These are phyloP conservation scores for Diutina neorugosa DNA, from an alignment of 1,139 yeast species.

Conservation along the genomic window DNA sequence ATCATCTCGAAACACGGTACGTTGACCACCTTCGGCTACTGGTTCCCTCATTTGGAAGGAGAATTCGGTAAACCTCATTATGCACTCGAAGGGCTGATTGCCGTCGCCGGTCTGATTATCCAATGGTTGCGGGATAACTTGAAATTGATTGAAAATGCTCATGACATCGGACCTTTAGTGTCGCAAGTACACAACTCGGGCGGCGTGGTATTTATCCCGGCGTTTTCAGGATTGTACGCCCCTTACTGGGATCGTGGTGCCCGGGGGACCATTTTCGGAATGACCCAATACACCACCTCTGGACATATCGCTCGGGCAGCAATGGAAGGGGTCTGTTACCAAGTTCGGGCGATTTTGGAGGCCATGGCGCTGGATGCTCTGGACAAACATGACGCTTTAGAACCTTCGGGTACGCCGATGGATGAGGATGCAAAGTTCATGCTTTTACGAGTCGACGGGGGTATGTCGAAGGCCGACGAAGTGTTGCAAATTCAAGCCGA, in stretches of 20 bases:
- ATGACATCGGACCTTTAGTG: slow-evolving; percentile 86
- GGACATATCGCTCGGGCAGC: slow-evolving; percentile 92
- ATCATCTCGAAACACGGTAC: slow-evolving; percentile 69
- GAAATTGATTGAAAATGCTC: slow-evolving; percentile 67
- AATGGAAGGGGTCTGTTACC: slow-evolving; percentile 89
- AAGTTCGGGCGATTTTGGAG: slow-evolving; percentile 78
- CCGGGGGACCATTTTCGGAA: slow-evolving; percentile 85
- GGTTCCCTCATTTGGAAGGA: slow-evolving; percentile 60
- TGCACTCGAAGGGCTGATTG: slow-evolving; percentile 91
- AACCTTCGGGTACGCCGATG: slow-evolving; percentile 29
- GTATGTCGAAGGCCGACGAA: slow-evolving; percentile 86
- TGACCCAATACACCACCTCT: slow-evolving; percentile 80
- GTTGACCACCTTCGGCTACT: slow-evolving; percentile 79
- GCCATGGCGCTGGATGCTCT: slow-evolving; percentile 87
- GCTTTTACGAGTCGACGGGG: slow-evolving; percentile 78
- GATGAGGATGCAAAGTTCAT: slow-evolving; percentile 35
- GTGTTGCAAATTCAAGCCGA: slow-evolving; percentile 94
- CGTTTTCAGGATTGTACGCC: slow-evolving; percentile 87
- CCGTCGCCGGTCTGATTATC: slow-evolving; percentile 91
- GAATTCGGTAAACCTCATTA: slow-evolving; percentile 57
- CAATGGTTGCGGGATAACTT: slow-evolving; percentile 93
- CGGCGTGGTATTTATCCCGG: slow-evolving; percentile 92
- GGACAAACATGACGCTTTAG: slow-evolving; percentile 34
- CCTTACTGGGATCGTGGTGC: slow-evolving; percentile 96
- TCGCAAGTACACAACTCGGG: slow-evolving; percentile 72